Percentiles rank a stretch among this genome's conserved stretches.
These are phyloP conservation scores for Zygnema circumcarinatum DNA, from an alignment of 139 green algal species.

Conservation along the genomic window DNA sequence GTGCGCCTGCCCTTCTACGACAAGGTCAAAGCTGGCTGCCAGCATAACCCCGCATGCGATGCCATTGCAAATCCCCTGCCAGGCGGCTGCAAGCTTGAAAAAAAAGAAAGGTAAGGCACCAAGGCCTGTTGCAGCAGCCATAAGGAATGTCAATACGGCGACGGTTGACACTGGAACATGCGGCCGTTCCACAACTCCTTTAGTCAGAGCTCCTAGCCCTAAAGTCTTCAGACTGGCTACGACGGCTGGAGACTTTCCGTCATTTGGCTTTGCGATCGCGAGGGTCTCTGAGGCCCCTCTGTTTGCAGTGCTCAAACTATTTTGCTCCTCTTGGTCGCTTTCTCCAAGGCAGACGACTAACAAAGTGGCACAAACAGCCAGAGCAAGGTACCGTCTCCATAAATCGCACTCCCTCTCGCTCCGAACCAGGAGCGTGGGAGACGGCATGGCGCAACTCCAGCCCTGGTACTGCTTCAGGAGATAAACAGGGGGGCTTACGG, in stretches of 20 bases:
- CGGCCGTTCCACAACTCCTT: background rate
- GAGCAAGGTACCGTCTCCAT: too few relatives aligned
- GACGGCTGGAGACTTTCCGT: background rate
- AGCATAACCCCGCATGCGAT: slow-evolving; percentile 97
- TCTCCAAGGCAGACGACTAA: too few relatives aligned
- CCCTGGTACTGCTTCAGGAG: too few relatives aligned
- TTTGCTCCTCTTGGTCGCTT: too few relatives aligned
- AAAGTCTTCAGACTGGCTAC: background rate
- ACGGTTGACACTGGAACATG: slow-evolving; percentile 46
- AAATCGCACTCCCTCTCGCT: too few relatives aligned
- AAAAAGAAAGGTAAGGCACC: slow-evolving; percentile 60
- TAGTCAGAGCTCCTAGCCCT: background rate
- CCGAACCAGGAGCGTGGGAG: too few relatives aligned
- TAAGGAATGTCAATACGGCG: slow-evolving; percentile 51
- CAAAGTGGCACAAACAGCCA: too few relatives aligned
- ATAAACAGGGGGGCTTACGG: too few relatives aligned
- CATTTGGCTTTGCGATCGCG: background rate
- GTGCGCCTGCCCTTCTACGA: slow-evolving; percentile 86
- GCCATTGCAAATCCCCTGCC: slow-evolving; percentile 82
- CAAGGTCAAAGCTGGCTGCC: slow-evolving; percentile 91
- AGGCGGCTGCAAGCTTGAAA: slow-evolving; percentile 24
- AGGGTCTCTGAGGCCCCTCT: background rate
- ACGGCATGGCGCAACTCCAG: too few relatives aligned
- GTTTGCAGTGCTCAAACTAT: too few relatives aligned
- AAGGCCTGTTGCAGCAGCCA: slow-evolving; percentile 58